Conservation (phyloP, 257 asterid species). For the Anisodus tanguticus region DNA sequence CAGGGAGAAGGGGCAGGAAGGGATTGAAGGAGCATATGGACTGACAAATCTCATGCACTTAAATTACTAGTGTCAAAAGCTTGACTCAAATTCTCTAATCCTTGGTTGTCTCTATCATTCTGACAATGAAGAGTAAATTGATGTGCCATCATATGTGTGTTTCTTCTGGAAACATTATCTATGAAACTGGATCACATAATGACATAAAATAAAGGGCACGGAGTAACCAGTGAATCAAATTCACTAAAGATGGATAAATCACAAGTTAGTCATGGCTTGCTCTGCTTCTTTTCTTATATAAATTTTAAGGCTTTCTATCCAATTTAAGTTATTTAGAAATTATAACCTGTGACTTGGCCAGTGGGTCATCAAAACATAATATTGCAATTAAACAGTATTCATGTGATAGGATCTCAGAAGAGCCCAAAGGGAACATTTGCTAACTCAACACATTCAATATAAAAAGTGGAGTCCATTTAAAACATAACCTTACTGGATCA, state of each 20-base stretch:
- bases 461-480: neutral
- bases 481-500: neutral
- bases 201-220: neutral
- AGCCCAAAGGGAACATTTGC: neutral
- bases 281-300: neutral
- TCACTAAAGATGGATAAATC: neutral
- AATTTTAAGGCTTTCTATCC: neutral
- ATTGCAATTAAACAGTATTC: neutral
- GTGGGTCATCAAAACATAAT: neutral
- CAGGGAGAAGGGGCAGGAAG: neutral
- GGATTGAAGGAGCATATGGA: constrained; percentile 15
- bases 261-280: neutral
- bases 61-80: neutral
- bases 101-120: neutral
- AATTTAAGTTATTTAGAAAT: neutral
- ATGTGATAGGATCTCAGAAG: neutral
- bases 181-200: neutral
- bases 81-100: neutral
- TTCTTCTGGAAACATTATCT: constrained; percentile 10
- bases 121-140: constrained; percentile 5
- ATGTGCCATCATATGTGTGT: neutral
- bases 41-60: constrained; percentile 14
- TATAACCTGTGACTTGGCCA: neutral
- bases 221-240: neutral
- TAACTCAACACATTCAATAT: neutral